Percentiles rank a stretch among this genome's conserved stretches.
Conservation (phyloP, 805 yeast genomes). For the Yamadazyma laniorum region DNA sequence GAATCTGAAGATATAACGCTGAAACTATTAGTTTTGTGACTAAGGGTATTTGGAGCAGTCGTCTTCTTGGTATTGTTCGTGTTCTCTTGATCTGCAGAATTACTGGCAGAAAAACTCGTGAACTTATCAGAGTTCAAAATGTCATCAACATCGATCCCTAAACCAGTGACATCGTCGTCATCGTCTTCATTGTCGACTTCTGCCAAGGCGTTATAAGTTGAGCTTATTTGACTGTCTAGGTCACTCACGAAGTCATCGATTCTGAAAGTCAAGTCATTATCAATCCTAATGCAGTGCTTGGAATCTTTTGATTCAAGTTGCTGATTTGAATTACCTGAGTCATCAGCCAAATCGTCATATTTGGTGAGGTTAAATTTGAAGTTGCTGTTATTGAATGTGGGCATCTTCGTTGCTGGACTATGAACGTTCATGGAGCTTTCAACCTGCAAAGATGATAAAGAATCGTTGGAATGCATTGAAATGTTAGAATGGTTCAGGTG, state of each 20-base stretch:
- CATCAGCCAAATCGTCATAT: constrained; percentile 31
- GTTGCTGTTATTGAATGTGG: constrained; percentile 34
- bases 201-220: constrained; percentile 17
- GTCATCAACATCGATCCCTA: constrained; percentile 45
- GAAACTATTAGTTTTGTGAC: constrained; percentile 7
- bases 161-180: constrained; percentile 37
- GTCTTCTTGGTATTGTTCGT: constrained; percentile 2
- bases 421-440: not conserved
- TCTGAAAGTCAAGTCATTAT: constrained; percentile 32
- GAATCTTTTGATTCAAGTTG: not conserved
- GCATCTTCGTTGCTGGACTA: constrained; percentile 24
- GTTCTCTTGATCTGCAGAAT: constrained; percentile 5
- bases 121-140: constrained; percentile 41
- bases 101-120: constrained; percentile 25
- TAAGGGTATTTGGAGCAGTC: not conserved
- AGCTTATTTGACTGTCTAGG: constrained; percentile 17
- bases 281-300: constrained; percentile 27
- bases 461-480: constrained; percentile 26
- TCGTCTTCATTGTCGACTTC: constrained; percentile 28
- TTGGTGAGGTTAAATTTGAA: constrained; percentile 33
- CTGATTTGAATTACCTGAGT: constrained; percentile 1
- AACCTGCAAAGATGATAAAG: constrained; percentile 15
- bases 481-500: constrained; percentile 17
- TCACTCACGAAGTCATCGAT: constrained; percentile 36
- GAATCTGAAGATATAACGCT: constrained; percentile 19